Evolutionary conservation across 2,329 filamentous ascomycete species (phyloP).

Genomic region (Colletotrichum viniferum): DNA sequence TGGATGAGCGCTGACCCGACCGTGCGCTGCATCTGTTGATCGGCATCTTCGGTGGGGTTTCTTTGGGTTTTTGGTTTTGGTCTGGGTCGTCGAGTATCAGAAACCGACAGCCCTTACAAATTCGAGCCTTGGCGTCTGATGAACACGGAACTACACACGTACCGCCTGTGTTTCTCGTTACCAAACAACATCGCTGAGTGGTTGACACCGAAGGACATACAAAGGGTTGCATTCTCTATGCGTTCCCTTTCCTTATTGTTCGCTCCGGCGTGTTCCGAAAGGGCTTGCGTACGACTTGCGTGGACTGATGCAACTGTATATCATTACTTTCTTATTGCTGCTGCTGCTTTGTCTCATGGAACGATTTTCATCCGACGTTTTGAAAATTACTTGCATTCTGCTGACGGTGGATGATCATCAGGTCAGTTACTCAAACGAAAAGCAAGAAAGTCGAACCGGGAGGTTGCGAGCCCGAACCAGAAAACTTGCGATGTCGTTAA

Average conservation of each 20-base stretch:
- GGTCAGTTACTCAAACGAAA: neutral
- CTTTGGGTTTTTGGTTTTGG: neutral
- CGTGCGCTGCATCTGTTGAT: conserved; percentile 11
- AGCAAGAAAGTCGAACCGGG: conserved; percentile 18
- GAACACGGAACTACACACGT: neutral
- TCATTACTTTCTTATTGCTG: neutral
- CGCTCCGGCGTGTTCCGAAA: neutral
- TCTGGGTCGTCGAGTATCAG: conserved; percentile 4
- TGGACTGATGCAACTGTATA: neutral
- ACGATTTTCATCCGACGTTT: conserved; percentile 2
- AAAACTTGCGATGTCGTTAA: neutral
- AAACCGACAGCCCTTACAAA: neutral
- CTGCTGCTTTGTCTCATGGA: neutral
- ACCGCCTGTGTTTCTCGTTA: neutral
- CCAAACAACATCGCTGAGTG: neutral
- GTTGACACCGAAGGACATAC: no score
- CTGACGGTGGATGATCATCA: neutral
- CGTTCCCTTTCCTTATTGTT: neutral
- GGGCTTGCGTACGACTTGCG: neutral
- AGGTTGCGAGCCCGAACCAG: neutral
- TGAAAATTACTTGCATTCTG: neutral
- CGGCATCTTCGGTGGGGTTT: neutral
- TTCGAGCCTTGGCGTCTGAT: conserved; percentile 13
- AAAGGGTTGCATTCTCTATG: neutral
- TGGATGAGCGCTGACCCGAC: neutral